A percentile compares a stretch with the other conserved stretches of the same genome.
phyloP scores from a whole-genome alignment of 2,329 filamentous ascomycete genomes.

The Alternaria gaisen region DNA sequence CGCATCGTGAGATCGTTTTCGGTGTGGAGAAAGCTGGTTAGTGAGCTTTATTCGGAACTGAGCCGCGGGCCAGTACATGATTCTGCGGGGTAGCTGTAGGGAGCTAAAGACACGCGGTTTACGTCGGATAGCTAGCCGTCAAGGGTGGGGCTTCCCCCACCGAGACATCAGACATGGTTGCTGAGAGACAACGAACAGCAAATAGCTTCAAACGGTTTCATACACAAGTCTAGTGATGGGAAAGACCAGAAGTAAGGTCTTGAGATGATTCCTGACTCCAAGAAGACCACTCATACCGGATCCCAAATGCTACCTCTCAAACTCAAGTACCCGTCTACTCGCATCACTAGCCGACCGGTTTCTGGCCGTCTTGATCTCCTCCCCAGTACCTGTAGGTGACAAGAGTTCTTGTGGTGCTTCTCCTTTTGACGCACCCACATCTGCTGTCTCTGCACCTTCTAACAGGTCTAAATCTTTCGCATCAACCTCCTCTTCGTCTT shows the following conservation, averaged over 20 bases:
- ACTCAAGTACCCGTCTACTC: constrained; percentile 49
- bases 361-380: constrained; percentile 39
- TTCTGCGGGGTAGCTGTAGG: constrained; percentile 17
- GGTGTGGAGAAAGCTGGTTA: constrained; percentile 8
- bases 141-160: background rate
- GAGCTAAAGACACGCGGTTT: background rate
- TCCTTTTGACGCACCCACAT: constrained; percentile 46
- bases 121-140: constrained; percentile 1
- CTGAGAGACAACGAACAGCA: background rate
- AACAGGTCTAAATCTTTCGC: constrained; percentile 57
- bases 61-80: constrained; percentile 16
- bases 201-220: background rate
- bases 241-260: background rate
- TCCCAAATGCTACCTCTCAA: constrained; percentile 41
- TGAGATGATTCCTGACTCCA: constrained; percentile 10
- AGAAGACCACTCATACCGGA: background rate
- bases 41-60: constrained; percentile 13
- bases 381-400: constrained; percentile 29
- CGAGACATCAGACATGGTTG: background rate
- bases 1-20: constrained; percentile 2
- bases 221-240: background rate
- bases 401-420: constrained; percentile 26
- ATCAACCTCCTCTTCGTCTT: constrained; percentile 70
- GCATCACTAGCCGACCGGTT: constrained; percentile 47
- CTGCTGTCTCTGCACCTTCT: constrained; percentile 60